These are phyloP conservation scores for Trichosporon coremiiforme DNA, from an alignment of 1,284 basidiomycete genomes.

Conservation along the genomic window DNA sequence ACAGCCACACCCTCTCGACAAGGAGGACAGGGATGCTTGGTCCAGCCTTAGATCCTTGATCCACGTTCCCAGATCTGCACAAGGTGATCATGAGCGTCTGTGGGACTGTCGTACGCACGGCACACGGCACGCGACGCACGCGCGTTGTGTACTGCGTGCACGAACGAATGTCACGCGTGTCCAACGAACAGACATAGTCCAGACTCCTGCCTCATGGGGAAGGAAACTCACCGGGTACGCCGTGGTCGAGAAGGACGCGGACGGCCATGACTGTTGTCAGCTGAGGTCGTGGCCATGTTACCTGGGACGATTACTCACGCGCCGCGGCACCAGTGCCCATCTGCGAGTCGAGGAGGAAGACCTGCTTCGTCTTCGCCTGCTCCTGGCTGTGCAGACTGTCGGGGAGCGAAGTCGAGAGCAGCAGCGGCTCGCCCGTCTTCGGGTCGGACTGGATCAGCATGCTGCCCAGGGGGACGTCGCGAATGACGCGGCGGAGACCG, in stretches of 20 bases:
- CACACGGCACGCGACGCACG: too few species aligned
- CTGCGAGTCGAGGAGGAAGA: constrained; percentile 91
- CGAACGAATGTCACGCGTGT: neutral
- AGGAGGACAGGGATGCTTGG: too few species aligned
- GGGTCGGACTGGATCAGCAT: constrained; percentile 87
- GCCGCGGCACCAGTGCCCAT: constrained; percentile 94
- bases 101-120: neutral
- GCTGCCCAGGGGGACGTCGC: constrained; percentile 83
- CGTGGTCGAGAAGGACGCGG: constrained; percentile 91
- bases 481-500: constrained; percentile 84
- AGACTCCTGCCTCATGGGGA: neutral
- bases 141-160: neutral
- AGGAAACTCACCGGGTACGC: constrained; percentile 63
- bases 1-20: too few species aligned
- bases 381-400: constrained; percentile 66
- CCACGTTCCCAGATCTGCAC: neutral
- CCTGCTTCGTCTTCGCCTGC: constrained; percentile 70
- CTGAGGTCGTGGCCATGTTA: neutral
- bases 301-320: constrained; percentile 49
- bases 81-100: neutral
- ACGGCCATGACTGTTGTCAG: constrained; percentile 73
- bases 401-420: constrained; percentile 81
- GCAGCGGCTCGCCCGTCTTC: constrained; percentile 80
- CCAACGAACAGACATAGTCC: neutral
- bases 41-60: too few species aligned